Evolutionary conservation across 495 filamentous ascomycete genomes (phyloP), one percentile per base, ranked within the genome.

Genomic region (Aspergillus affinis): DNA sequence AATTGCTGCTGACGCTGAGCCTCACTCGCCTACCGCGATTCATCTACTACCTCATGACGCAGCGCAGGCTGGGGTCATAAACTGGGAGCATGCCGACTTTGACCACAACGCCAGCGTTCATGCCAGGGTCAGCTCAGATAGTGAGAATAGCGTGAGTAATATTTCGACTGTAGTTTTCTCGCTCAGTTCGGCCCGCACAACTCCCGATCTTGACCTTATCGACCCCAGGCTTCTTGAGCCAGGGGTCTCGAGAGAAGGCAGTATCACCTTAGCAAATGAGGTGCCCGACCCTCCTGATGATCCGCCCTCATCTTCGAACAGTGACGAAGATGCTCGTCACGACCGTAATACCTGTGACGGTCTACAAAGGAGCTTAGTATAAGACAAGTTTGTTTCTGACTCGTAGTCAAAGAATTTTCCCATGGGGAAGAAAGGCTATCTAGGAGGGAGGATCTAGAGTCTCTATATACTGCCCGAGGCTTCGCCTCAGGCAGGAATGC

Each of bases 141-240:
- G 41, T 57, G 45, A 57, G 41, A 57, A 20, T 20, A 57, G 45
- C 45, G 48, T 57, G 54, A 41, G 41, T 49, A 21, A 57, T 57
- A 49, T 57, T 57, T 57, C 41, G 23, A 57, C 54, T 49, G 20
- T 17, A 41, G 12, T 41, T 57, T 55, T 21, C 6, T 18, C 45
- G 44, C 54, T 57, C 45, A 57, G 54, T 21, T 57, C 44, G 49
- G 55, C 46, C 6, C 9, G 45, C 46, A 57, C 29, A 44, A 57
- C 46, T 57, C 46, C 55, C 49, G 55, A 50, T 19, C 55, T 57
- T 57, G 55, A 57, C 46, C 55, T 57, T 20, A 57, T 57, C 26
- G 21, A 57, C 55, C 46, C 55, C 46, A 57, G 55, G 47, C 55
- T 49, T 54, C 51, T 32, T 54, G 51, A 44, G 51, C 51, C 30